phyloP scores from a whole-genome alignment of 129 eudicot species.

The Flaveria sonorensis region DNA sequence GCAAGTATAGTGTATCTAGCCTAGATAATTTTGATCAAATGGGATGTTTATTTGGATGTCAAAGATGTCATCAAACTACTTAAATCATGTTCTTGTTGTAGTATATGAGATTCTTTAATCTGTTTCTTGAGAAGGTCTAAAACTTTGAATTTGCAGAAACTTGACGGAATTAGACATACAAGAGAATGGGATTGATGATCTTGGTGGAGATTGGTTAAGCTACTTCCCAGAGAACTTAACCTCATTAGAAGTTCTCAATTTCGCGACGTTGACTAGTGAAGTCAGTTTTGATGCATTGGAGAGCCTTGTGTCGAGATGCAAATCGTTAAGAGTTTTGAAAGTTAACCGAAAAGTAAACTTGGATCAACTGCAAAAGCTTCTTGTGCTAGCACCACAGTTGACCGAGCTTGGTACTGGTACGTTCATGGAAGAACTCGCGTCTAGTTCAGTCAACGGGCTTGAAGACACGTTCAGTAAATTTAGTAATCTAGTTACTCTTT shows the following conservation, averaged over 20 bases:
- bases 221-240: slow-evolving; percentile 67
- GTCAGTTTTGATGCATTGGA: slow-evolving; percentile 67
- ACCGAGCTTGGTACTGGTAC: slow-evolving; percentile 79
- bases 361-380: slow-evolving; percentile 57
- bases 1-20: too few relatives aligned
- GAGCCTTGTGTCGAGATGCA: slow-evolving; percentile 69
- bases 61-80: slow-evolving; percentile 7
- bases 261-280: slow-evolving; percentile 56
- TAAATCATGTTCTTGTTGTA: background rate
- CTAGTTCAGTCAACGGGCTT: slow-evolving; percentile 41
- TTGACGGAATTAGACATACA: slow-evolving; percentile 73
- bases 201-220: slow-evolving; percentile 76
- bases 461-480: slow-evolving; percentile 49
- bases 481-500: slow-evolving; percentile 46
- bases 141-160: slow-evolving; percentile 46
- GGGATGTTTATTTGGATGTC: background rate
- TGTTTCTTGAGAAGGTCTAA: background rate
- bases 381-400: slow-evolving; percentile 60
- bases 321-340: slow-evolving; percentile 55
- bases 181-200: slow-evolving; percentile 67
- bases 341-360: slow-evolving; percentile 56
- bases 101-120: background rate
- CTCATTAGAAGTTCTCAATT: slow-evolving; percentile 64
- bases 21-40: background rate
- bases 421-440: slow-evolving; percentile 48